Base-by-base conservation (phyloP, 2,329 filamentous ascomycete species). In the Alternaria burnsii region DNA sequence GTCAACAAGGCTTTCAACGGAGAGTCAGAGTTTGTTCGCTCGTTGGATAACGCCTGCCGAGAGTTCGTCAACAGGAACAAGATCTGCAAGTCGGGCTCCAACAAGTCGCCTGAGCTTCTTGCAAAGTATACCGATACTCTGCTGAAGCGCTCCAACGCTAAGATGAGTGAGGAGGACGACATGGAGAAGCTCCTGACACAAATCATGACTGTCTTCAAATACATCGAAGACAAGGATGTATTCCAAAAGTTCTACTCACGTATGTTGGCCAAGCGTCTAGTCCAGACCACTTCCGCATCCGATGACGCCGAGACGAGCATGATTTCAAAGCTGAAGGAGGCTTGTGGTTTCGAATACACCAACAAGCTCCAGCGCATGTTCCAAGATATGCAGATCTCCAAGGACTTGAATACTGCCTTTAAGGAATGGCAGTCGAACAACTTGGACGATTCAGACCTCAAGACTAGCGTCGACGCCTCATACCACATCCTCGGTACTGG, bases 291-390 rank as follows among this genome's bases (percentile, higher is more conserved):
- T 77, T 98, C 95, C 0, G 95, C 95, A 3, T 97, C 94, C 3
- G 94, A 97, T 70, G 95, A 99, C 80, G 94, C 95, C 1, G 95
- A 99, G 83, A 97, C 93, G 0, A 97, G 93, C 82, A 99, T 99
- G 95, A 99, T 99, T 79, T 94, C 92, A 83, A 99, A 98, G 82
- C 85, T 99, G 68, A 99, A 99, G 83, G 95, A 99, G 76, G 94
- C 95, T 0, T 98, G 95, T 75, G 95, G 95, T 72, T 99, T 97
- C 71, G 95, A 99, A 79, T 99, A 99, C 81, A 99, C 95, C 70
- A 99, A 98, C 85, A 98, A 98, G 83, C 87, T 99, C 46, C 94
- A 98, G 82, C 93, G 96, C 75, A 99, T 99, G 95, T 99, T 98
- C 87, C 94, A 98, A 79, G 95, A 99, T 76, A 97, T 99, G 84